Evolutionary conservation across 257 asterid genomes (phyloP).

Genomic region (Salvia hispanica): DNA sequence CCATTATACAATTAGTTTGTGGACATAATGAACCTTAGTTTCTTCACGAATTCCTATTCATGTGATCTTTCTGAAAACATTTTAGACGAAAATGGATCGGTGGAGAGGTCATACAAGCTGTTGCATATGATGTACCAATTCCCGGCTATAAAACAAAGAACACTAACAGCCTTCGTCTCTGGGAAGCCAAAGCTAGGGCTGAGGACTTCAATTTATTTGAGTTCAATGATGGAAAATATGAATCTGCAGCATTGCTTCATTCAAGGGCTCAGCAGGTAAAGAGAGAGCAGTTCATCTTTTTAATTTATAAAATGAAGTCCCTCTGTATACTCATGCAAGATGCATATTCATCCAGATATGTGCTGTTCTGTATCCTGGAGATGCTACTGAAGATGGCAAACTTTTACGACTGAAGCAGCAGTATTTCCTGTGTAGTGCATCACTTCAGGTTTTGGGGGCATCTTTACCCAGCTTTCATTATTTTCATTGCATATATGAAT

Average conservation of each 20-base stretch:
- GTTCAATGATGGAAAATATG: constrained; percentile 95
- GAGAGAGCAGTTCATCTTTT: constrained; percentile 6
- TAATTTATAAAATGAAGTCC: constrained; percentile 16
- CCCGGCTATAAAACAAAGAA: constrained; percentile 99
- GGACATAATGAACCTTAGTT: constrained; percentile 10
- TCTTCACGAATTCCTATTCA: constrained; percentile 26
- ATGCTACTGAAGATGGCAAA: constrained; percentile 94
- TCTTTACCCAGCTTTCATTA: constrained; percentile 12
- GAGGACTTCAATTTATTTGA: constrained; percentile 82
- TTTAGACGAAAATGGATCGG: constrained; percentile 92
- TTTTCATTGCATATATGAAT: too few species aligned
- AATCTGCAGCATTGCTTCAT: constrained; percentile 92
- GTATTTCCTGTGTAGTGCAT: constrained; percentile 97
- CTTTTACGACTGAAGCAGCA: constrained; percentile 92
- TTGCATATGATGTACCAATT: constrained; percentile 99
- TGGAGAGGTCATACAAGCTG: constrained; percentile 93
- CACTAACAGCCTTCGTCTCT: constrained; percentile 93
- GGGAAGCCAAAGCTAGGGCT: constrained; percentile 98
- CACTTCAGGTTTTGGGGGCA: constrained; percentile 77
- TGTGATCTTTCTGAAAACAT: constrained; percentile 22
- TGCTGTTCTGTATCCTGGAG: constrained; percentile 98
- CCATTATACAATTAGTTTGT: constrained; percentile 10
- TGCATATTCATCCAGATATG: constrained; percentile 62
- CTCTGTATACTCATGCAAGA: constrained; percentile 16
- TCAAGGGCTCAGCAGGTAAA: constrained; percentile 95